phyloP scores from a whole-genome alignment of 208 protist species.

The Trypanosoma brucei region DNA sequence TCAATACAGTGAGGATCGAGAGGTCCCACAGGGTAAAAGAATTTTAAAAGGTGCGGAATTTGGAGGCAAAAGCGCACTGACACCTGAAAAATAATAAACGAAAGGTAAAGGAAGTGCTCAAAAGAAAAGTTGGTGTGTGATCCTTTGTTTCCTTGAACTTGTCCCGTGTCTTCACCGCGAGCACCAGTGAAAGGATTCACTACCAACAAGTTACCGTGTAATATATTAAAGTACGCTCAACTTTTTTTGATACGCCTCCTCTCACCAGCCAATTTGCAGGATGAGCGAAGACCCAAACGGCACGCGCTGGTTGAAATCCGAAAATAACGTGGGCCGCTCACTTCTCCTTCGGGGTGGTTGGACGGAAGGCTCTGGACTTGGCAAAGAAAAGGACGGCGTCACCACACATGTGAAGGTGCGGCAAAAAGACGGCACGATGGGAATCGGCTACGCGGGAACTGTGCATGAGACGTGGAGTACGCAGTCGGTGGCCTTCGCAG shows the following conservation, averaged over 20 bases:
- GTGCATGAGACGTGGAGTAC: constrained; percentile 83
- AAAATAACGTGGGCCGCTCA: constrained; percentile 78
- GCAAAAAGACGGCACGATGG: constrained; percentile 84
- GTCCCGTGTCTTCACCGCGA: no score
- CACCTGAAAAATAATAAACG: no score
- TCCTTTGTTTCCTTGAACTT: no score
- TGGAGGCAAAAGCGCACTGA: no score
- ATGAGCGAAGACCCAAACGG: constrained; percentile 85
- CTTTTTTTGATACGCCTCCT: background rate
- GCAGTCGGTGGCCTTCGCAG: constrained; percentile 84
- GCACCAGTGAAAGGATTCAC: no score
- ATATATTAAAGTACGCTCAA: no score
- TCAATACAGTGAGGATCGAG: no score
- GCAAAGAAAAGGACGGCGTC: constrained; percentile 78
- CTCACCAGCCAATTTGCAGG: background rate
- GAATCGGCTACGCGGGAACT: constrained; percentile 77
- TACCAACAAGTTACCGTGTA: no score
- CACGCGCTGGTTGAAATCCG: constrained; percentile 72
- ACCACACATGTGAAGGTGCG: constrained; percentile 84
- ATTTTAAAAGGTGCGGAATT: no score
- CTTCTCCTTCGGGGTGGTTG: constrained; percentile 90
- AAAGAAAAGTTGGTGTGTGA: no score
- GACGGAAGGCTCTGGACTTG: constrained; percentile 86
- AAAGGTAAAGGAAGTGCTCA: no score
- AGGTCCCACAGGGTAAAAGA: no score